phyloP scores from a whole-genome alignment of 164 flowering plant species.

The Dillenia turbinata region DNA sequence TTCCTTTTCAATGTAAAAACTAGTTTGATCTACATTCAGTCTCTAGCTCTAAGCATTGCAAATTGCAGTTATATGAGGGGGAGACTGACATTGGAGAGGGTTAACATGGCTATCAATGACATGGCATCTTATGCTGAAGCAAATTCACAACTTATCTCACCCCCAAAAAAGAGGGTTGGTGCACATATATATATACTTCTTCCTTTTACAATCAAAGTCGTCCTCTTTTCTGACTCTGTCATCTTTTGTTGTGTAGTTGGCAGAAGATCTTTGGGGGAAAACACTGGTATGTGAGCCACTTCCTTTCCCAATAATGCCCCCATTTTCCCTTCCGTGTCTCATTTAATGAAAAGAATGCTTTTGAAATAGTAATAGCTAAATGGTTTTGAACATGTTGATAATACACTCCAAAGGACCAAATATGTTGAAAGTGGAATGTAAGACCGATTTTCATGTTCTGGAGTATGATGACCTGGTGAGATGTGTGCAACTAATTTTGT shows the following conservation, averaged over 20 bases:
- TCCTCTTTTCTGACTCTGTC: conserved; percentile 20
- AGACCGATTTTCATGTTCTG: too few relatives aligned
- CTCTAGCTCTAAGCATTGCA: neutral
- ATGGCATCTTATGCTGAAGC: conserved; percentile 92
- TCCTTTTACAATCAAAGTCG: neutral
- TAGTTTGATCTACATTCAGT: too few relatives aligned
- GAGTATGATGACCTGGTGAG: too few relatives aligned
- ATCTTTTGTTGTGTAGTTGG: conserved; percentile 46
- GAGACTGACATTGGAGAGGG: conserved; percentile 84
- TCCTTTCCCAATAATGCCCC: neutral
- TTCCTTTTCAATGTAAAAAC: too few relatives aligned
- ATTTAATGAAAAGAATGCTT: too few relatives aligned
- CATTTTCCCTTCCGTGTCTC: too few relatives aligned
- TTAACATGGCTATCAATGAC: conserved; percentile 83
- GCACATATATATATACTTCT: neutral
- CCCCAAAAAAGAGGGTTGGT: conserved; percentile 74
- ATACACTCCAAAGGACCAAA: too few relatives aligned
- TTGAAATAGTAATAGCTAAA: too few relatives aligned
- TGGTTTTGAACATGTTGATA: too few relatives aligned
- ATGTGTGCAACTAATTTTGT: neutral
- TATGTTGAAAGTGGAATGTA: too few relatives aligned
- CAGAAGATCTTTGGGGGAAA: conserved; percentile 69
- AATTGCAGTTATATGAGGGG: conserved; percentile 90
- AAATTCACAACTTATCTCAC: conserved; percentile 71
- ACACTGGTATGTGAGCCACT: conserved; percentile 65